phyloP scores from a whole-genome alignment of 306 rosid species.

The Macrotyloma uniflorum region DNA sequence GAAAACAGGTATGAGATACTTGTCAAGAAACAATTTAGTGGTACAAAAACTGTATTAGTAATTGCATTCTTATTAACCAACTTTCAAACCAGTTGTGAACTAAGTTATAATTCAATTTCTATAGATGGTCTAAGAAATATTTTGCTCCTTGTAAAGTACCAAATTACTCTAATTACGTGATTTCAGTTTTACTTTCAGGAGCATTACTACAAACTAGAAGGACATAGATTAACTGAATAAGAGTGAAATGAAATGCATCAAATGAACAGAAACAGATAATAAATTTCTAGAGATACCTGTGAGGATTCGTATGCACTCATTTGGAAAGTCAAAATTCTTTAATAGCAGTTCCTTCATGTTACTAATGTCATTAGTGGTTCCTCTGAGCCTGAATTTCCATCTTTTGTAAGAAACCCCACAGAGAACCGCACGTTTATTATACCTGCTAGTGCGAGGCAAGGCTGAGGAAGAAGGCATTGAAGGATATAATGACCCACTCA shows the following conservation, averaged over 20 bases:
- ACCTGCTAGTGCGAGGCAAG: constrained; percentile 10
- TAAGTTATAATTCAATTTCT: background rate
- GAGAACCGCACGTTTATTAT: constrained; percentile 73
- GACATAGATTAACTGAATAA: background rate
- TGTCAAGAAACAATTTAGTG: background rate
- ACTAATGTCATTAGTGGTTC: constrained; percentile 65
- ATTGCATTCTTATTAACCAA: background rate
- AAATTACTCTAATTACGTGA: background rate
- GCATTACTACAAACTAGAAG: background rate
- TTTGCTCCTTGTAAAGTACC: background rate
- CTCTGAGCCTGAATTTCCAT: constrained; percentile 58
- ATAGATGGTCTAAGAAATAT: background rate
- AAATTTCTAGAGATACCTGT: constrained; percentile 57
- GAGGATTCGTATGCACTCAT: constrained; percentile 58
- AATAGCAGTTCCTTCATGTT: constrained; percentile 62
- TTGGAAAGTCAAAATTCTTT: constrained; percentile 46
- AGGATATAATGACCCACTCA: constrained; percentile 17
- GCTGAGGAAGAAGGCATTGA: background rate
- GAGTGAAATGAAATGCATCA: background rate
- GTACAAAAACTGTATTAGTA: background rate
- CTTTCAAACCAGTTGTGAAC: background rate
- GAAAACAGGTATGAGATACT: background rate
- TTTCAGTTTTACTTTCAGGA: background rate
- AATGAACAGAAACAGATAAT: background rate
- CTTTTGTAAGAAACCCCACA: constrained; percentile 70